Base-by-base conservation (phyloP, 106 monocot genomes). In the Acorus gramineus region DNA sequence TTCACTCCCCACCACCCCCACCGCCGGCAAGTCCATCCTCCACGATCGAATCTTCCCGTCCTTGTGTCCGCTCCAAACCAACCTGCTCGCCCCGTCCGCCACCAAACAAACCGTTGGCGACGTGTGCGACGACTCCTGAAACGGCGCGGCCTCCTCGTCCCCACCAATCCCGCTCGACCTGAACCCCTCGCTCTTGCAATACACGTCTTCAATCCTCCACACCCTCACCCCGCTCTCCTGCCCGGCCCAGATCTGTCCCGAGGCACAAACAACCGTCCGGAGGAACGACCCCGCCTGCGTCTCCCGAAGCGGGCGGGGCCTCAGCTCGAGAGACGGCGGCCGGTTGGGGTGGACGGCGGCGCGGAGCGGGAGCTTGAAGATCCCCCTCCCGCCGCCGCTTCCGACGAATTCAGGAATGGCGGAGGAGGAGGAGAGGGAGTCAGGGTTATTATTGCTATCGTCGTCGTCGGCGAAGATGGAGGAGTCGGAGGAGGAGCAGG, bases 111-210 rank as follows among this genome's bases (percentile, higher is more conserved):
- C 12, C 2, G 75, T 71, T 2, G 73, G 69, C 2, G 74, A 9
- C 12, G 78, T 78, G 42, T 63, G 71, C 56, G 10, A 55, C 44
- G 81, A 81, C 69, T 85, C 81, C 28, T 58, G 14, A 52, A 78
- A 85, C 14, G 85, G 85, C 8, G 75, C 71, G 62, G 69, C 76
- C 73, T 81, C 81, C 71, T 85, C 85, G 49, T 85, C 85, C 3
- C 81, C 85, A 8, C 66, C 58, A 61, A 14, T 11, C 5, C 5
- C 6, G n/a, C 9, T 9, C 5, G 13, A 14, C n/a, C 13, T 57
- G 28, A 28, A 28, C 57, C 57, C n/a, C 66, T 77, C 12, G 12
- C 44, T 10, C 5, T 49, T 2, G 42, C 3, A 52, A 3, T 3
- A 81, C 13, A 66, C 11, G 11, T 66, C 68, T 7, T 55, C 7